phyloP scores from a whole-genome alignment of 768 basidiomycete genomes.

The Sistotremastrum niveocremeum region DNA sequence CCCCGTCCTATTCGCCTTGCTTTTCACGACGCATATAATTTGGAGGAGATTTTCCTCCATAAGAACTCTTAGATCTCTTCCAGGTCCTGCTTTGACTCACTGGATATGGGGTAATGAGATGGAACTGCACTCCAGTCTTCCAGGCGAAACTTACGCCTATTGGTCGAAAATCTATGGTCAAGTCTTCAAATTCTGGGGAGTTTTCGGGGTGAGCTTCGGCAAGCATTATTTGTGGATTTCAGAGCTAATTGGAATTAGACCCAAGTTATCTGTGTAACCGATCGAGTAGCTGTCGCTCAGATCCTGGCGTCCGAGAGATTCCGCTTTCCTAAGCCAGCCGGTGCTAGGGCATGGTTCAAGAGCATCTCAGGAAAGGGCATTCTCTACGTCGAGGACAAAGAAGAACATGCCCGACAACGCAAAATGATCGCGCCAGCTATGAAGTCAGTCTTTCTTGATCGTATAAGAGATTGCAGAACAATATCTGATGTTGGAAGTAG shows the following conservation, averaged over 20 bases:
- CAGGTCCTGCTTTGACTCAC: slow-evolving; percentile 36
- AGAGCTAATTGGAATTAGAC: slow-evolving; percentile 24
- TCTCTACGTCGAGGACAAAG: slow-evolving; percentile 49
- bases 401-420: slow-evolving; percentile 7
- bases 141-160: slow-evolving; percentile 35
- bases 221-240: slow-evolving; percentile 1
- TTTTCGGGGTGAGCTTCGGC: slow-evolving; percentile 33
- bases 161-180: slow-evolving; percentile 45
- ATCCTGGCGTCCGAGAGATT: slow-evolving; percentile 44
- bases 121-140: slow-evolving; percentile 36
- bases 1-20: too few species aligned
- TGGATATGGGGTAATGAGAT: slow-evolving; percentile 52
- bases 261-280: slow-evolving; percentile 43
- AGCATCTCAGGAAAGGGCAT: slow-evolving; percentile 49
- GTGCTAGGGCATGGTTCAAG: slow-evolving; percentile 51
- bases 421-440: slow-evolving; percentile 2
- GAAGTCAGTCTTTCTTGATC: slow-evolving; percentile 1
- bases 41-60: too few species aligned
- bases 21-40: too few species aligned
- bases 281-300: slow-evolving; percentile 36
- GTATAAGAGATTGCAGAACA: neutral
- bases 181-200: slow-evolving; percentile 41
- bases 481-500: neutral
- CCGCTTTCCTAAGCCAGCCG: slow-evolving; percentile 46
- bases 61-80: slow-evolving; percentile 27